phyloP scores from a whole-genome alignment of 768 basidiomycete genomes.

The Boletus reticuloceps region DNA sequence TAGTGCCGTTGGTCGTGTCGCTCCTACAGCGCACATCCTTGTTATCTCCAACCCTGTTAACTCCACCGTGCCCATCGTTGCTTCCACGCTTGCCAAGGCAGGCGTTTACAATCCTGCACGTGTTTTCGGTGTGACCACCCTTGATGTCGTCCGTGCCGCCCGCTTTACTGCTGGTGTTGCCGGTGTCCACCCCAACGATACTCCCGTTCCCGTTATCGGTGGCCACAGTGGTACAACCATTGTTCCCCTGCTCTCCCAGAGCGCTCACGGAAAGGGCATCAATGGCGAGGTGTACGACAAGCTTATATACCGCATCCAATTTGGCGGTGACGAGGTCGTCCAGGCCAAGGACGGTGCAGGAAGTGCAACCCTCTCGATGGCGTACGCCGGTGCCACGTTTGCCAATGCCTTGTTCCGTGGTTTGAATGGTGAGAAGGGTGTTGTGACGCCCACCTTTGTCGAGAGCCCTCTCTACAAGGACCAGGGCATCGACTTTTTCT shows the following conservation, averaged over 20 bases:
- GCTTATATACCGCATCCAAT: constrained; percentile 92
- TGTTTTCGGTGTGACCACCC: constrained; percentile 95
- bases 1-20: constrained; percentile 75
- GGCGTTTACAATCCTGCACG: constrained; percentile 88
- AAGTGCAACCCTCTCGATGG: constrained; percentile 75
- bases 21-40: constrained; percentile 89
- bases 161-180: constrained; percentile 81
- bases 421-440: constrained; percentile 63
- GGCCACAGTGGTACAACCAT: constrained; percentile 98
- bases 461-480: constrained; percentile 82
- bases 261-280: constrained; percentile 63
- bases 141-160: constrained; percentile 95
- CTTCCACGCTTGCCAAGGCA: constrained; percentile 84
- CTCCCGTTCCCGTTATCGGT: constrained; percentile 83
- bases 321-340: constrained; percentile 97
- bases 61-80: constrained; percentile 97
- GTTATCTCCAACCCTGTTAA: constrained; percentile 99
- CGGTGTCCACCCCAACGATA: constrained; percentile 61
- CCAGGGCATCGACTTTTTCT: constrained; percentile 93
- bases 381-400: constrained; percentile 74
- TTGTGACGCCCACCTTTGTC: constrained; percentile 82
- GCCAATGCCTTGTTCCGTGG: constrained; percentile 58
- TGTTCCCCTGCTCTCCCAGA: constrained; percentile 92
- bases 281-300: constrained; percentile 70
- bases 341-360: constrained; percentile 93